Base-by-base conservation (phyloP, 768 basidiomycete species). In the Phaffia australis region DNA sequence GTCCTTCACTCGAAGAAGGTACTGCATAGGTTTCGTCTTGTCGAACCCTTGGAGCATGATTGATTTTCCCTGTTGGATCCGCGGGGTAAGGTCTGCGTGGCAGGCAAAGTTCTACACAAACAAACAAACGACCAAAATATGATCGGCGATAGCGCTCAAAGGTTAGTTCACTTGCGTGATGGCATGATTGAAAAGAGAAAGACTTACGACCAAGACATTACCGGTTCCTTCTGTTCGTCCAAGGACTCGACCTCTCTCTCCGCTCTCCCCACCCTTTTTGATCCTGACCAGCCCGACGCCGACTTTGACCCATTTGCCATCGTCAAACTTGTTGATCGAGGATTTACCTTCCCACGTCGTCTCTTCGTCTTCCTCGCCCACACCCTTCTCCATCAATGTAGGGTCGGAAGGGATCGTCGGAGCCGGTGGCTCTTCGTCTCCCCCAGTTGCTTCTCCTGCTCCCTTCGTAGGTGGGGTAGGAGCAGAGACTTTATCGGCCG, bases 381-480 rank as follows among this genome's bases (percentile, higher is more conserved):
- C 62, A 25, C 67, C 67, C 14, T 50, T 23, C 29, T 63, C 55
- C 42, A 69, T 52, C 62, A 69, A n/a, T 1, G 67, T 51, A 11
- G 67, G 67, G 51, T 69, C 67, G 6, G 67, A 69, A 15, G 67
- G 67, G 52, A 69, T 69, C 25, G 67, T 63, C 25, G 67, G 67
- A 21, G 67, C 62, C 11, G 67, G 67, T 14, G 63, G 29, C 3
- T 68, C 66, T 48, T 63, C 67, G 16, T 23, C 27, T 9, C 35
- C 42, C 52, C 57, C 27, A 1, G 23, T 46, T 60, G 51, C 27
- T 27, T 35, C 51, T 21, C 15, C 23, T 42, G 18, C 51, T 21
- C 15, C 23, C 11, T 46, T 47, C 3, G 51, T 25, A 16, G 27
- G 42, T 1, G 62, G 18, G 16, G 62, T 25, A 7, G 60, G 60